Evolutionary conservation across 2,329 filamentous ascomycete species (phyloP).

Genomic region (Trichophyton verrucosum): DNA sequence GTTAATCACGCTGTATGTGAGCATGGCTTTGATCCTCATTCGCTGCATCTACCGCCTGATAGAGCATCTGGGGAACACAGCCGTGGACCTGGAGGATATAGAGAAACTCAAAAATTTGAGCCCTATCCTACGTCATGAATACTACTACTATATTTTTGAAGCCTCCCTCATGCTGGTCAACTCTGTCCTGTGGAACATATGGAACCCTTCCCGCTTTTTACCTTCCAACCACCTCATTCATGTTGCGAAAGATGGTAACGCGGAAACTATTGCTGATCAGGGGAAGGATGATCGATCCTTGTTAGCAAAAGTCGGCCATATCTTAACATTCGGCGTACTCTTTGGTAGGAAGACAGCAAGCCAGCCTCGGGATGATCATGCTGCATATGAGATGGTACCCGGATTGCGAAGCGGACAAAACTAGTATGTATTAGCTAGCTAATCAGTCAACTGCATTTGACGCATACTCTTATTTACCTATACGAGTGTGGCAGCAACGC

Average conservation of each 20-base stretch:
- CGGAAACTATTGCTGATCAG: background rate
- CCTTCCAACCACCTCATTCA: constrained; percentile 39
- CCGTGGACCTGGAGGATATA: constrained; percentile 4
- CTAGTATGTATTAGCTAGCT: too few relatives aligned
- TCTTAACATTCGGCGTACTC: background rate
- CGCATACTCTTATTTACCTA: too few relatives aligned
- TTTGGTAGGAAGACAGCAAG: background rate
- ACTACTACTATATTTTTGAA: constrained; percentile 48
- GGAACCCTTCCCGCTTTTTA: constrained; percentile 41
- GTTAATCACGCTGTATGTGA: constrained; percentile 40
- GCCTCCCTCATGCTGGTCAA: constrained; percentile 41
- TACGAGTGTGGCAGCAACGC: too few relatives aligned
- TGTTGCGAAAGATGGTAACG: constrained; percentile 36
- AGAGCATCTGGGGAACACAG: constrained; percentile 37
- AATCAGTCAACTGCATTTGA: too few relatives aligned
- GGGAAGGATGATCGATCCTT: background rate
- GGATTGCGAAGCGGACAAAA: too few relatives aligned
- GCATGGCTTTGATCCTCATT: constrained; percentile 36
- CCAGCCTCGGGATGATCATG: too few relatives aligned
- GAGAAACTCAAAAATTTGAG: constrained; percentile 23
- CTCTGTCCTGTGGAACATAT: constrained; percentile 36
- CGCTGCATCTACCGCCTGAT: constrained; percentile 45
- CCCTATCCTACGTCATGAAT: constrained; percentile 42
- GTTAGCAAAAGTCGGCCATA: background rate
- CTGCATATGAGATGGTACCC: too few relatives aligned